Base-by-base conservation (phyloP, 2,329 filamentous ascomycete species). In the Arthrobotrys pseudoclavata region DNA sequence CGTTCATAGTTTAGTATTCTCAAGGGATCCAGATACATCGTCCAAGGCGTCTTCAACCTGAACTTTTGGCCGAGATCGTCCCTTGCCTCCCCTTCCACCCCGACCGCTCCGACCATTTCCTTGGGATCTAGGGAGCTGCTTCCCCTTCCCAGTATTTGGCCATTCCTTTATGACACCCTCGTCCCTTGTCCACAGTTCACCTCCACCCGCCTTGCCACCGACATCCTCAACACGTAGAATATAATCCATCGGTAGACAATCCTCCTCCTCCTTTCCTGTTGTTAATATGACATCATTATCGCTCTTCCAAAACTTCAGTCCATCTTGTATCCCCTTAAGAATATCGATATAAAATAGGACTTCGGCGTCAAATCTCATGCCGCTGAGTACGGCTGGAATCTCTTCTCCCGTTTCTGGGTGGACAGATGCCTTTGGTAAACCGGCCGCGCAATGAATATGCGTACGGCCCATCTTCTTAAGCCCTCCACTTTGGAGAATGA, bases 391-490 rank as follows among this genome's bases (percentile, higher is more conserved):
- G 55, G 53, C 69, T 80, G 47, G 80, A 80, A 64, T 82, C 82
- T 64, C 75, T 47, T 69, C 53, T 40, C 74, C 71, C 0, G 74
- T 77, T 29, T 77, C 74, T 4, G 67, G 67, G 24, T 77, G 67
- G 15, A 77, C 52, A 53, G 68, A 70, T 47, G 69, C 60, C 22
- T 37, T 61, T 55, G 72, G 13, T 68, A 94, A 85, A 0, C 92
- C 93, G 4, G 89, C 89, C 1, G 92, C 92, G 83, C 96, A 97
- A 84, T 99, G 96, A 29, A 98, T 91, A 82, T 98, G 95, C 79
- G 92, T 96, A 67, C 96, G 85, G 0, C 86, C 87, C 96, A 98
- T 98, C 74, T 87, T 88, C 80, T 89, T 90, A 74, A 99, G 85
- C 0, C 95, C 94, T 3, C 94, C 94, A 0, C 88, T 86, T n/a